Percentiles rank a stretch among this genome's conserved stretches.
Evolutionary conservation across 176 grass and related monocot genomes (phyloP).

Genomic region (Musa troglodytarum): DNA sequence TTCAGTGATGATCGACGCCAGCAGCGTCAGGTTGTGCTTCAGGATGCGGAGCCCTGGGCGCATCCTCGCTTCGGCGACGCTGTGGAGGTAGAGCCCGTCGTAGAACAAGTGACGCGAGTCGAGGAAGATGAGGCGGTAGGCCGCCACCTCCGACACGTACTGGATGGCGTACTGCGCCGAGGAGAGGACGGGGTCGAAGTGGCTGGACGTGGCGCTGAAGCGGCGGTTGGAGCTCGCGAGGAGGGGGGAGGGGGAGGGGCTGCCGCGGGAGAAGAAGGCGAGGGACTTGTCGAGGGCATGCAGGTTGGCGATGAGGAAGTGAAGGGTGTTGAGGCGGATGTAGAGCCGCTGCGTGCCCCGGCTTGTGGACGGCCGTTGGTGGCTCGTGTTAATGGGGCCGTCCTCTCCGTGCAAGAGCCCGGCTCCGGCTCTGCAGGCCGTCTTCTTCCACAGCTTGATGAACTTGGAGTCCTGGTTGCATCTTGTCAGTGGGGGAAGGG

Average conservation of each 20-base stretch:
- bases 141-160: slow-evolving; percentile 23
- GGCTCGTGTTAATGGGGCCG: slow-evolving; percentile 25
- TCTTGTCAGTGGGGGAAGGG: slow-evolving; percentile 57
- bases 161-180: slow-evolving; percentile 45
- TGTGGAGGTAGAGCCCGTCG: slow-evolving; percentile 5
- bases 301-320: slow-evolving; percentile 56
- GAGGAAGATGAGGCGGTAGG: slow-evolving; percentile 15
- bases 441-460: slow-evolving; percentile 64
- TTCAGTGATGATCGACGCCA: slow-evolving; percentile 8
- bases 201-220: slow-evolving; percentile 18
- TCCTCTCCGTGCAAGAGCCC: neutral
- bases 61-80: neutral
- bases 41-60: neutral
- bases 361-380: slow-evolving; percentile 73
- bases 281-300: slow-evolving; percentile 36
- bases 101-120: slow-evolving; percentile 9
- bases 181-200: slow-evolving; percentile 37
- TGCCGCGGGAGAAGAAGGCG: slow-evolving; percentile 1
- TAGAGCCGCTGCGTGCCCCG: slow-evolving; percentile 86
- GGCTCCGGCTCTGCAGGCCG: slow-evolving; percentile 39
- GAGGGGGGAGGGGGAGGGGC: neutral
- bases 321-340: slow-evolving; percentile 87
- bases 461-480: slow-evolving; percentile 86
- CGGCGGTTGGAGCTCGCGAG: slow-evolving; percentile 18
- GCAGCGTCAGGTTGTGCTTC: slow-evolving; percentile 14